Conservation (phyloP, 73 alveolate species). For the Paraurostyla sp. region DNA sequence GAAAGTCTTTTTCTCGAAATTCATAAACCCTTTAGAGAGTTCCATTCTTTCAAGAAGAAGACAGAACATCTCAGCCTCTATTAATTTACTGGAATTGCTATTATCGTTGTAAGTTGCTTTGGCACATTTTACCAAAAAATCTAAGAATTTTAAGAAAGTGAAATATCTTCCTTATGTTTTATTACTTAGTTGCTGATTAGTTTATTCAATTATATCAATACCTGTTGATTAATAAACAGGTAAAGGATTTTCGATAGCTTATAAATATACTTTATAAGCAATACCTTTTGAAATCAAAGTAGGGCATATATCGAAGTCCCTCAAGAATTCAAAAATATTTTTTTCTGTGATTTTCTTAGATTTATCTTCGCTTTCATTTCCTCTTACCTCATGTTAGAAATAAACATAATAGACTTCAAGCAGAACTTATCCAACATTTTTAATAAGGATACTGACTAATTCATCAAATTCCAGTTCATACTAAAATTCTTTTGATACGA, state of each 20-base stretch:
- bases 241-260: neutral
- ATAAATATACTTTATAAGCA: constrained; percentile 58
- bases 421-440: constrained; percentile 51
- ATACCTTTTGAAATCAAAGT: constrained; percentile 67
- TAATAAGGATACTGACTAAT: constrained; percentile 38
- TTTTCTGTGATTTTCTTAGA: constrained; percentile 58
- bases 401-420: constrained; percentile 66
- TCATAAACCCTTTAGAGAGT: constrained; percentile 67
- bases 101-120: constrained; percentile 28
- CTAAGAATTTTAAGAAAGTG: constrained; percentile 68
- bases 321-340: constrained; percentile 62
- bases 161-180: constrained; percentile 64
- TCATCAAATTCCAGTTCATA: constrained; percentile 63
- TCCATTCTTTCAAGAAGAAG: constrained; percentile 83
- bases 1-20: constrained; percentile 66
- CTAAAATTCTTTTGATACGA: neutral
- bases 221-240: constrained; percentile 15
- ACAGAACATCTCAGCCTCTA: constrained; percentile 74
- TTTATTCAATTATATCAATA: constrained; percentile 28
- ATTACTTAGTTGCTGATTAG: neutral
- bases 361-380: constrained; percentile 38
- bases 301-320: constrained; percentile 82
- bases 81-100: neutral
- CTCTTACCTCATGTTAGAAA: constrained; percentile 71
- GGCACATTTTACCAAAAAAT: constrained; percentile 65